Base-by-base conservation (phyloP, 2,329 filamentous ascomycete genomes). In the Aspergillus luchuensis region DNA sequence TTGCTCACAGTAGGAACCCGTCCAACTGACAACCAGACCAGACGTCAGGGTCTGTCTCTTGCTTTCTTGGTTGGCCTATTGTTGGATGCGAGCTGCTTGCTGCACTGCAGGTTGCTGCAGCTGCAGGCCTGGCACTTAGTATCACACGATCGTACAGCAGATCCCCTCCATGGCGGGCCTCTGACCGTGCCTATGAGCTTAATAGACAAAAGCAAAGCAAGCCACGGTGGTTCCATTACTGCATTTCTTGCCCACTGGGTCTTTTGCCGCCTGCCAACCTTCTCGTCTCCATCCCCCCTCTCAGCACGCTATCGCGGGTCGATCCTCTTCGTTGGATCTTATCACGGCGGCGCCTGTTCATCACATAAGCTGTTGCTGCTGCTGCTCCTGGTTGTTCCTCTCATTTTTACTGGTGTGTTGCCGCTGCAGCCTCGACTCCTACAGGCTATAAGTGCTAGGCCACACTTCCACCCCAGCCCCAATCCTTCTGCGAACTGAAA, bases 71-170 rank as follows among this genome's bases (percentile, higher is more conserved):
- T 36, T 36, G 33, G 33, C 33, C 11, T 36, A 5, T 36, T 36
- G 33, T 36, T 36, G 33, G 33, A 36, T 15, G 33, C 48, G n/a
- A 36, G 49, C 49, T 48, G 15, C 45, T 8, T 19, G 23, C n/a
- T 30, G 38, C 38, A 50, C 38, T 43, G 36, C 28, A 58, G 47
- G 49, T 47, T 21, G 43, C 56, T 63, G 62, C 59, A 59, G 43
- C 56, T 63, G 62, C 59, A 61, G 25, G 57, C 49, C 48, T 21
- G 5, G 23, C 17, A 28, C 19, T 36, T 47, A 59, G 51, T 55
- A 63, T 63, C 59, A 63, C 62, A 59, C 45, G 48, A 36, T 25
- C 41, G 53, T 57, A 21, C 23, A 39, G 38, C 28, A 56, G 39
- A 45, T 39, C 53, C 13, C 21, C 30, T 17, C 41, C 36, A 33